Base-by-base conservation (phyloP, 1,139 yeast genomes). In the Ogataea hybrid region DNA sequence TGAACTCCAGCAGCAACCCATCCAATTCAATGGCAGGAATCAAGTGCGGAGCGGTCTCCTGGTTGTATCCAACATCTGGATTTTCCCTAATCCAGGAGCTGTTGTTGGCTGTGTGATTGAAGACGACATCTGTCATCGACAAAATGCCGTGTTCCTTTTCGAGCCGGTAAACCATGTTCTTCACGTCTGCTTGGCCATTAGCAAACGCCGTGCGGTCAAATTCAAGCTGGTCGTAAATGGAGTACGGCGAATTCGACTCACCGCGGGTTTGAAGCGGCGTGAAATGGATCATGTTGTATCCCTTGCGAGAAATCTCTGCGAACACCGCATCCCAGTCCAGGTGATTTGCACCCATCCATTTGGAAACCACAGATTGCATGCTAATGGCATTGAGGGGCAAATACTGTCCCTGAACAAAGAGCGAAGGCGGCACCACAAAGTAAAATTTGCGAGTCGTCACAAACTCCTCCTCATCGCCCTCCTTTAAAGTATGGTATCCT, bases 261-360 rank as follows among this genome's bases (percentile, higher is more conserved):
- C 98, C 98, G 39, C 97, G 73, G 50, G 81, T 68, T 63, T 90
- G 97, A 50, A 92, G 70, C 0, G 98, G 98, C 2, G 97, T 89
- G 61, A 92, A 92, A 67, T 92, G 98, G 35, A 92, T 70, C 96
- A 90, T 87, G 62, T 92, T 92, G 69, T 90, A 92, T 15, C 94
- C 92, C 63, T 92, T 92, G 8, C 65, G 62, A 14, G 81, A 67
- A 33, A 92, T 75, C 38, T 76, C 74, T 4, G 63, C 59, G 46
- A 92, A 84, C 46, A 86, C 68, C 1, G 67, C 59, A 44, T 78
- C 77, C 97, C 97, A 92, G 23, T 76, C 59, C 38, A 52, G 60
- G 6, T 46, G 25, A 34, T 56, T 59, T 53, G 71, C 65, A 1
- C 97, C 97, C 67, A 89, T 77, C 94, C 96, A 88, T 66, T 92